These are phyloP conservation scores for Puccinia horiana DNA, from an alignment of 1,284 basidiomycete species.

Conservation along the genomic window DNA sequence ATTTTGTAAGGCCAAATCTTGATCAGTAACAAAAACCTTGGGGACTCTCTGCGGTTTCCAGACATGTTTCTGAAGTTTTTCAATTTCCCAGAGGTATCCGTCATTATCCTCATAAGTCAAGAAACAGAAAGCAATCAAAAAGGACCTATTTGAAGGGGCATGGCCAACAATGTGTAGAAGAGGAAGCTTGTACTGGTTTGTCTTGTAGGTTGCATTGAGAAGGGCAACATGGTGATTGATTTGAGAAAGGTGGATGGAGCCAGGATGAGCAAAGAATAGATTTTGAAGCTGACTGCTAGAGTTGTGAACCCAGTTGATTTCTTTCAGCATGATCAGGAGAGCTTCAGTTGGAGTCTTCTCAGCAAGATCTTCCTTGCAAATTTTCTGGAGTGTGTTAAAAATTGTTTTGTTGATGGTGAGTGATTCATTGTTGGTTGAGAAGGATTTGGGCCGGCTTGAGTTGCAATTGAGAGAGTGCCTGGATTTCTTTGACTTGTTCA, in stretches of 20 bases:
- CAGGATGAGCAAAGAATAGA: slow-evolving; percentile 20
- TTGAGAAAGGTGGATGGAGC: background rate
- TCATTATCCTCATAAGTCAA: background rate
- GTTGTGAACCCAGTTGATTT: no score
- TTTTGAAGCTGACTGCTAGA: background rate
- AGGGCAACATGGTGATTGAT: slow-evolving; percentile 18
- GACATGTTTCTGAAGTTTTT: background rate
- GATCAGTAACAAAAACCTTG: slow-evolving; percentile 6
- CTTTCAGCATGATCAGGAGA: no score
- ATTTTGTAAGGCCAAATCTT: background rate
- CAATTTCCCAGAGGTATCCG: background rate
- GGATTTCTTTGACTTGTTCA: no score
- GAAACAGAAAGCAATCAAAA: no score
- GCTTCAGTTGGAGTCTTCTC: no score
- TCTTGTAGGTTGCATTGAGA: background rate
- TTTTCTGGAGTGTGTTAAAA: no score
- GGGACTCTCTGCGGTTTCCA: background rate
- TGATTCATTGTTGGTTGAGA: no score
- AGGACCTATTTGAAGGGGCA: background rate
- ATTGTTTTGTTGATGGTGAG: no score
- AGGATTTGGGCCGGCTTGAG: no score
- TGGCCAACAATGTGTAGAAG: slow-evolving; percentile 1
- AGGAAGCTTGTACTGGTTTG: background rate
- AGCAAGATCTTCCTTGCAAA: no score
- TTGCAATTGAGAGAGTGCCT: no score